Evolutionary conservation across 1,139 yeast species (phyloP).

Genomic region (Yamadazyma sp.): DNA sequence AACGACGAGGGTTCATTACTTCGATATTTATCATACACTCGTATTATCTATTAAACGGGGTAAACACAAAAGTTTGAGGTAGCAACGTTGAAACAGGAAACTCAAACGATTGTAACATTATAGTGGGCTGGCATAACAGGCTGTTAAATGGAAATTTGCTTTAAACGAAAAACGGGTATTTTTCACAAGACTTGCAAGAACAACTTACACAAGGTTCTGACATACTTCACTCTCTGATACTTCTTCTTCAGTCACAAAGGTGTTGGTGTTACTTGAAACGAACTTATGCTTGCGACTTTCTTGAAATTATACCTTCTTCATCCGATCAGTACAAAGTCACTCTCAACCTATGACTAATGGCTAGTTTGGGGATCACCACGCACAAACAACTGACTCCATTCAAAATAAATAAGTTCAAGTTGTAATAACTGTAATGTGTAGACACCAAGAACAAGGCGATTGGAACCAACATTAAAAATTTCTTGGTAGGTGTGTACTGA

Average conservation of each 20-base stretch:
- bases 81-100: not conserved
- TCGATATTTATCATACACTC: conserved; percentile 1
- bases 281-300: not conserved
- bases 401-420: conserved; percentile 71
- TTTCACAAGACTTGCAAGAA: too few relatives aligned
- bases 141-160: not conserved
- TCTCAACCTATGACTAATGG: conserved; percentile 75
- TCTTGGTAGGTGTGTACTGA: conserved; percentile 94
- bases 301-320: not conserved
- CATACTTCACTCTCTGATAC: too few relatives aligned
- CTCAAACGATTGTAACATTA: not conserved
- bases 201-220: too few relatives aligned
- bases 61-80: not conserved
- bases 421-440: conserved; percentile 89
- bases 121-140: not conserved
- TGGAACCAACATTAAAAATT: conserved; percentile 88
- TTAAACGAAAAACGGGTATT: not conserved
- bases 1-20: not conserved
- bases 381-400: conserved; percentile 79
- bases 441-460: conserved; percentile 80
- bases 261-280: too few relatives aligned
- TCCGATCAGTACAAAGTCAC: conserved; percentile 44
- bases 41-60: conserved; percentile 1
- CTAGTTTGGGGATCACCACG: conserved; percentile 87
- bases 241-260: too few relatives aligned